Evolutionary conservation across 164 flowering plant genomes (phyloP), one percentile per base, ranked within the genome.

Genomic region (Houttuynia cordata): DNA sequence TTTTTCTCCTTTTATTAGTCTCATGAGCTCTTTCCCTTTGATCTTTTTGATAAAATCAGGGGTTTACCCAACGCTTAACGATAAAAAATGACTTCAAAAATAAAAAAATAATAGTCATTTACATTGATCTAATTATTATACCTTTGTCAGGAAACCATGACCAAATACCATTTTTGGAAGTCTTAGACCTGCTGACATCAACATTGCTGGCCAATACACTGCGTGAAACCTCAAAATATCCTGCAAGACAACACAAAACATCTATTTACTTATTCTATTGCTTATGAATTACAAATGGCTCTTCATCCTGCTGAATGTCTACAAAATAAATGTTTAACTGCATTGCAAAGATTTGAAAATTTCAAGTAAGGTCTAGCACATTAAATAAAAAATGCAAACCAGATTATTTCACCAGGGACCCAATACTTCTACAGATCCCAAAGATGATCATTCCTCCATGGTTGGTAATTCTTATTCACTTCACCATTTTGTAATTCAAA

Each of bases 151-250:
- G 68, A 93, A 89, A 56, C 98, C 97, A 82, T 93, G 98, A 49
- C 97, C 96, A 75, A 84, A 93, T 24, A 93, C 94, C 81, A 53
- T 83, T 80, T 82, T 89, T 6, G 98, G 98, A 68, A 87, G 86
- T 59, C 73, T 70, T 39, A 89, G 66, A 63, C 98, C 97, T 55
- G 97, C 97, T 56, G 98, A 87, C 87, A 89, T 80, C 62, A 93
- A 68, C 96, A 93, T 93, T 60, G 98, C 98, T 34, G 98, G 98
- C 98, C 97, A 93, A 72, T 93, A 93, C 60, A 93, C 94, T 39
- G 98, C 97, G 83, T 93, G 98, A 73, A 93, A 93, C 57, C 97
- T 85, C 62, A 93, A 78, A 59, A 93, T 93, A 65, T 93, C 98
- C 98, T 93, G 72, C 73, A 56, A 30, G 50, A 62, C n/a, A 42